Percentiles rank a stretch among this genome's conserved stretches.
Conservation (phyloP, 2,329 filamentous ascomycete species). For the Dactylellina haptotyla region DNA sequence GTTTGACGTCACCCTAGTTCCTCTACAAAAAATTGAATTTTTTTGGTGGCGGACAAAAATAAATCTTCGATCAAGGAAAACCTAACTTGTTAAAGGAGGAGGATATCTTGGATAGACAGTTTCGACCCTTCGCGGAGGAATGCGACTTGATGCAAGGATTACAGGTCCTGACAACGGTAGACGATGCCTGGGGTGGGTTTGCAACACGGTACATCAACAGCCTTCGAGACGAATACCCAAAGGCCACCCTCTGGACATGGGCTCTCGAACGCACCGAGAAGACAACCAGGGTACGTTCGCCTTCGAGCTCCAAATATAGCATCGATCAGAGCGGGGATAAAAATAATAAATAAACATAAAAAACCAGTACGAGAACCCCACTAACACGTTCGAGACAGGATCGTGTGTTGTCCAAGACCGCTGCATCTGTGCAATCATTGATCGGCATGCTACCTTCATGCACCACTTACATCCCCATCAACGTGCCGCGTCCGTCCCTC, state of each 20-base stretch:
- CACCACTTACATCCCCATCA: slow-evolving; percentile 48
- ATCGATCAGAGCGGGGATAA: too few relatives aligned
- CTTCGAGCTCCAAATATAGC: slow-evolving; percentile 24
- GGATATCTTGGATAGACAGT: slow-evolving; percentile 88
- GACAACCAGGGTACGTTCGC: slow-evolving; percentile 67
- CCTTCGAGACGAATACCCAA: slow-evolving; percentile 84
- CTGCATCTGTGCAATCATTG: slow-evolving; percentile 32
- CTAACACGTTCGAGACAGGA: slow-evolving; percentile 27
- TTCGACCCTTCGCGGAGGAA: slow-evolving; percentile 88
- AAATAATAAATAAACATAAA: background rate
- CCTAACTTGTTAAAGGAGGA: slow-evolving; percentile 67
- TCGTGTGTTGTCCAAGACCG: slow-evolving; percentile 35
- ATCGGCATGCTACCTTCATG: slow-evolving; percentile 42
- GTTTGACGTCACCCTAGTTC: slow-evolving; percentile 32
- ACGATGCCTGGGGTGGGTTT: slow-evolving; percentile 86
- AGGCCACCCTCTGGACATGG: slow-evolving; percentile 87
- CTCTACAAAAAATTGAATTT: slow-evolving; percentile 1
- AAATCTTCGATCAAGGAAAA: background rate
- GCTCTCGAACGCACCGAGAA: slow-evolving; percentile 74
- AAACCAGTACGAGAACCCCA: background rate
- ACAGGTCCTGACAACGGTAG: slow-evolving; percentile 76
- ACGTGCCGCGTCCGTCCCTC: slow-evolving; percentile 34
- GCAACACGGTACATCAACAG: slow-evolving; percentile 77
- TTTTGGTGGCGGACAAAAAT: too few relatives aligned
- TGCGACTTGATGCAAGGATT: slow-evolving; percentile 91